These are phyloP conservation scores for Esteya vermicola DNA, from an alignment of 2,329 filamentous ascomycete genomes.

Conservation along the genomic window DNA sequence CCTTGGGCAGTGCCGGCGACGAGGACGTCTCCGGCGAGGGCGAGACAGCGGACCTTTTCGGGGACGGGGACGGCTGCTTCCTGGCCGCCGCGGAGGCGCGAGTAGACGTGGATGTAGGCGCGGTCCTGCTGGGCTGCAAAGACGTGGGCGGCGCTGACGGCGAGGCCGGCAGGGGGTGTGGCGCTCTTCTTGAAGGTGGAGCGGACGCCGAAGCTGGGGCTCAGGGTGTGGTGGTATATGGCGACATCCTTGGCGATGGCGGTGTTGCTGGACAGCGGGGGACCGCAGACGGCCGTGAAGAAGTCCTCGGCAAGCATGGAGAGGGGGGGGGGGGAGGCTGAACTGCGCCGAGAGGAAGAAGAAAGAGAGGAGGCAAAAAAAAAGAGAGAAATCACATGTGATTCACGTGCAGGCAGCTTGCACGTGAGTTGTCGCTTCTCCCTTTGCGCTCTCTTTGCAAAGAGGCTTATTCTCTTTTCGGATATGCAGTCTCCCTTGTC, in stretches of 20 bases:
- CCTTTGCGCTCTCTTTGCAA: too few relatives aligned
- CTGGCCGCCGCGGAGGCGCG: conserved; percentile 66
- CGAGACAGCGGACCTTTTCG: conserved; percentile 69
- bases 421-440: too few relatives aligned
- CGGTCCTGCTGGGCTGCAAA: conserved; percentile 89
- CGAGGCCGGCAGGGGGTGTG: conserved; percentile 62
- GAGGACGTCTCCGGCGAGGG: conserved; percentile 58
- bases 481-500: too few relatives aligned
- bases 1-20: conserved; percentile 74
- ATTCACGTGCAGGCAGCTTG: too few relatives aligned
- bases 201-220: conserved; percentile 62
- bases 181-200: conserved; percentile 85
- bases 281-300: conserved; percentile 42
- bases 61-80: conserved; percentile 80
- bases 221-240: conserved; percentile 73
- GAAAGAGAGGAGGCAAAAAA: not conserved
- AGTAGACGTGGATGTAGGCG: conserved; percentile 87
- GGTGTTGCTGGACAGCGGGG: conserved; percentile 45
- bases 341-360: too few relatives aligned
- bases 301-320: conserved; percentile 48
- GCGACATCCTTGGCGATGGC: conserved; percentile 64
- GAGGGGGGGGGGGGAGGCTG: not conserved
- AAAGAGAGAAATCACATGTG: too few relatives aligned
- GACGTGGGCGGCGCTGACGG: conserved; percentile 66
- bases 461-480: too few relatives aligned